phyloP scores from a whole-genome alignment of 305 asterid genomes.

The Solanum aculeatissimum region DNA sequence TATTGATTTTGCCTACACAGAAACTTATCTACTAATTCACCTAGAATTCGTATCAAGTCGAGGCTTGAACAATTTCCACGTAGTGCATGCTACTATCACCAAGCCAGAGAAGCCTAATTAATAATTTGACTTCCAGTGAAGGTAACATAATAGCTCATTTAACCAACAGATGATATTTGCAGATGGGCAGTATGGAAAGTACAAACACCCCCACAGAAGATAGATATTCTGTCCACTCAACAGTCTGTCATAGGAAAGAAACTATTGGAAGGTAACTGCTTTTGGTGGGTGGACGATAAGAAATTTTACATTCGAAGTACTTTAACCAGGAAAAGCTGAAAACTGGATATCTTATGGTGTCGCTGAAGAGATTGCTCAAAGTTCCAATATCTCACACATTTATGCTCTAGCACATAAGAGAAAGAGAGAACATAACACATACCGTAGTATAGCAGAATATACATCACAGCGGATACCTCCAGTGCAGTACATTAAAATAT shows the following conservation, averaged over 20 bases:
- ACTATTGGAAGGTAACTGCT: not conserved
- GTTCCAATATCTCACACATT: not conserved
- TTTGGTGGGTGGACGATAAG: not conserved
- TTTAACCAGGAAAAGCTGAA: not conserved
- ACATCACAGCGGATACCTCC: slow-evolving; percentile 97
- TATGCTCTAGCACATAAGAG: not conserved
- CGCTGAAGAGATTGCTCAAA: not conserved
- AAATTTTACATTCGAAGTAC: not conserved
- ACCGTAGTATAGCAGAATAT: slow-evolving; percentile 90
- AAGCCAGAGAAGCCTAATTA: not conserved
- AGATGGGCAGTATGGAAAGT: not conserved
- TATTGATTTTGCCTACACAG: not conserved
- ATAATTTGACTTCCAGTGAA: not conserved
- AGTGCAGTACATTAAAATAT: slow-evolving; percentile 91
- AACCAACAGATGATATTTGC: not conserved
- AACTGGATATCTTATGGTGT: not conserved
- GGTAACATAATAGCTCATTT: not conserved
- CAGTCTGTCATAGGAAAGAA: not conserved
- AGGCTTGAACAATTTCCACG: not conserved
- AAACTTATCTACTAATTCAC: not conserved
- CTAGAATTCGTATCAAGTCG: not conserved
- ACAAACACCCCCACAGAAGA: not conserved
- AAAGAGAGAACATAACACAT: not conserved
- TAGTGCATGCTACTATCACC: not conserved
- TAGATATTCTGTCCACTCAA: not conserved